phyloP scores from a whole-genome alignment of 441 rosid species.

The Populus hybrid region DNA sequence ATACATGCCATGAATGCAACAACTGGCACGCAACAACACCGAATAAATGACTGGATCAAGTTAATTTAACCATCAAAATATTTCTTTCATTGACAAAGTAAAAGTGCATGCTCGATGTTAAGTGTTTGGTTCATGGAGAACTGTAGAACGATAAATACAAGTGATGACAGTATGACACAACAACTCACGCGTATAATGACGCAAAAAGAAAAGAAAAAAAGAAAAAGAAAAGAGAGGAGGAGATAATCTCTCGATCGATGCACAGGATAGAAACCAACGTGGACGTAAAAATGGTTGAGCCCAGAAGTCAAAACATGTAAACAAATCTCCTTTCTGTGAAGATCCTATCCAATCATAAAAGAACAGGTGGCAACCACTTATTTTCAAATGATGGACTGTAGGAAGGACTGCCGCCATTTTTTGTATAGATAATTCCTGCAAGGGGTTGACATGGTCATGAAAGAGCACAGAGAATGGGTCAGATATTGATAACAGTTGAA shows the following conservation, averaged over 20 bases:
- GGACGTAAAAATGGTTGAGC: not conserved
- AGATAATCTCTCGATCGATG: not conserved
- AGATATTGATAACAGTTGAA: not conserved
- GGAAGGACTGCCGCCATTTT: not conserved
- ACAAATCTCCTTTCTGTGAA: not conserved
- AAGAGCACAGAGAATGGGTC: not conserved
- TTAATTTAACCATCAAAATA: not conserved
- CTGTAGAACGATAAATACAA: too few species aligned
- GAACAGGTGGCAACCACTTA: not conserved
- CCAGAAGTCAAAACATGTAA: not conserved
- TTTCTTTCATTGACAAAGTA: not conserved
- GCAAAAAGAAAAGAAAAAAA: too few species aligned
- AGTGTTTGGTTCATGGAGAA: not conserved
- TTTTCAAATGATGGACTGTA: not conserved
- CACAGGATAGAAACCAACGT: not conserved
- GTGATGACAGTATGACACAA: not conserved
- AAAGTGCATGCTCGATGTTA: not conserved
- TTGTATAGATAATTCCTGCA: not conserved
- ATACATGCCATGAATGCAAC: too few species aligned
- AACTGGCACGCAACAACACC: not conserved
- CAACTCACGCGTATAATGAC: not conserved
- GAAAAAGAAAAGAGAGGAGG: not conserved
- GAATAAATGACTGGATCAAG: not conserved
- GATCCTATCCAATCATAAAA: not conserved
- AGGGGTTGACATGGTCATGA: not conserved